A percentile compares a stretch with the other conserved stretches of the same genome.
Conservation (phyloP, 352 stramenopile genomes). For the Phytophthora tubulina region DNA sequence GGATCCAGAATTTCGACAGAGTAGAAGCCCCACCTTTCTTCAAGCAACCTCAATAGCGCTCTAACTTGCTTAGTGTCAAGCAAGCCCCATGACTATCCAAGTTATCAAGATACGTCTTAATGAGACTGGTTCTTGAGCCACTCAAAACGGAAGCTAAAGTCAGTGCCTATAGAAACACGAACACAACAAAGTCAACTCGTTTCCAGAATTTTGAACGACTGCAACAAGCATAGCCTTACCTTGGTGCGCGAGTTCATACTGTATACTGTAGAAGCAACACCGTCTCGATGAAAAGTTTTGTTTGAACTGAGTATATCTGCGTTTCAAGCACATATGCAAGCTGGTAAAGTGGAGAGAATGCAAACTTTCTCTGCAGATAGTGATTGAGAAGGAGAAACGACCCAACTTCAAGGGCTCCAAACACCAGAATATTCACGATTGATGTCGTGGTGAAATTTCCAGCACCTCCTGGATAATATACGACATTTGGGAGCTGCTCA, state of each 20-base stretch:
- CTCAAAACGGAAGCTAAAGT: constrained; percentile 5
- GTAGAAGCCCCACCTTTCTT: too few relatives aligned
- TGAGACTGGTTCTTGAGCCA: background rate
- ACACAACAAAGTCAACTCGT: background rate
- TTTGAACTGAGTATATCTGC: constrained; percentile 27
- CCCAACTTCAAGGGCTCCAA: constrained; percentile 33
- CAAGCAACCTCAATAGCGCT: too few relatives aligned
- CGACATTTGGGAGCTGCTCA: constrained; percentile 38
- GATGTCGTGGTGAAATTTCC: background rate
- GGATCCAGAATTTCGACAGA: too few relatives aligned
- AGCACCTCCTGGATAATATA: constrained; percentile 35
- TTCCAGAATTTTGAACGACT: background rate
- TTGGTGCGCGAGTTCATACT: constrained; percentile 21
- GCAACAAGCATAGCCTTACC: background rate
- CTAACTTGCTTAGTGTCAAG: too few relatives aligned
- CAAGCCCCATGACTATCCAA: too few relatives aligned
- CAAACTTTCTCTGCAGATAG: constrained; percentile 37
- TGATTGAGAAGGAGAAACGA: constrained; percentile 38
- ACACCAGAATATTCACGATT: constrained; percentile 25
- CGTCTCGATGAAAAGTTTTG: constrained; percentile 10
- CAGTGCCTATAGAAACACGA: background rate
- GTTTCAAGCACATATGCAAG: constrained; percentile 51
- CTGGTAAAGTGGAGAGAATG: constrained; percentile 37
- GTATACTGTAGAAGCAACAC: constrained; percentile 17
- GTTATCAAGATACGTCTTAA: background rate